phyloP scores from a whole-genome alignment of 2,329 filamentous ascomycete genomes.

The Penicillium digitatum region DNA sequence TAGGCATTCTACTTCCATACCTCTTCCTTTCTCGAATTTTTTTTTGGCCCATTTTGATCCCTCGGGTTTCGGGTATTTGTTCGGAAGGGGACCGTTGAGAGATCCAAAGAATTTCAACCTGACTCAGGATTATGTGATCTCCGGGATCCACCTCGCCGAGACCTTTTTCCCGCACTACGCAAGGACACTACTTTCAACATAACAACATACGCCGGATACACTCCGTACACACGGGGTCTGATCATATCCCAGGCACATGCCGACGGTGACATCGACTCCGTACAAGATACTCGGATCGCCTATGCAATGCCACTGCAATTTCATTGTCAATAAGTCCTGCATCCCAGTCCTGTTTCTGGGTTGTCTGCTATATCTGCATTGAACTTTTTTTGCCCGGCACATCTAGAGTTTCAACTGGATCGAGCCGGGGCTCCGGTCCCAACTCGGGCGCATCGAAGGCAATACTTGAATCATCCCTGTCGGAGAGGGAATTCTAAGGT shows the following conservation, averaged over 20 bases:
- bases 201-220: too few species aligned
- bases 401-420: neutral
- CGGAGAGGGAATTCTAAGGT: neutral
- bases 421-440: neutral
- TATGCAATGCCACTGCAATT: neutral
- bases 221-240: neutral
- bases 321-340: neutral
- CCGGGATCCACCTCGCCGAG: neutral
- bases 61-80: neutral
- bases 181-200: neutral
- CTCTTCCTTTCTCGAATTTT: neutral
- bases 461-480: neutral
- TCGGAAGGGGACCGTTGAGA: neutral
- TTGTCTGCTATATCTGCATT: too few species aligned
- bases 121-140: conserved; percentile 1
- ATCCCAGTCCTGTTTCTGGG: neutral
- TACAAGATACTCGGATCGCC: too few species aligned
- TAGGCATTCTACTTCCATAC: neutral
- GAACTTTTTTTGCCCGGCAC: too few species aligned
- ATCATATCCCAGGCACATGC: too few species aligned
- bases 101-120: neutral
- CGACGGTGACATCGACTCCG: too few species aligned
- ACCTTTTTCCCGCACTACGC: too few species aligned
- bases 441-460: neutral
- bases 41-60: neutral